Conservation (phyloP, 768 basidiomycete species). For the Boletus tylopilopsis region DNA sequence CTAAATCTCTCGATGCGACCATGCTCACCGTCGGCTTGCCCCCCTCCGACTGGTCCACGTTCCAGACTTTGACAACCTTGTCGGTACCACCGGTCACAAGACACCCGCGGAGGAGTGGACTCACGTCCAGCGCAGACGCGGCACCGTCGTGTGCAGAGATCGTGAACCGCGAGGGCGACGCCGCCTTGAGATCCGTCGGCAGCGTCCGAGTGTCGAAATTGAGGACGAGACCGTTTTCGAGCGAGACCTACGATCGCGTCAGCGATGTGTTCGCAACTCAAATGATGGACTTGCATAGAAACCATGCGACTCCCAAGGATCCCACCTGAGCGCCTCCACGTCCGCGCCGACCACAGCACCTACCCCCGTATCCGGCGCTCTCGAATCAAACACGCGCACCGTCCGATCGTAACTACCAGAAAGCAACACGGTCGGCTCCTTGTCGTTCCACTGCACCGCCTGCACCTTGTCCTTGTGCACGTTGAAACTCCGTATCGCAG, state of each 20-base stretch:
- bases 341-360: conserved; percentile 87
- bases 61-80: conserved; percentile 96
- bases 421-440: conserved; percentile 83
- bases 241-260: conserved; percentile 62
- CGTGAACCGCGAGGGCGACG: conserved; percentile 78
- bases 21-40: conserved; percentile 76
- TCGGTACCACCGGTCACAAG: conserved; percentile 93
- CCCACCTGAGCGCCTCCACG: conserved; percentile 93
- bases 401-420: conserved; percentile 95
- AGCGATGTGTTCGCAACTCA: background rate
- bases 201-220: conserved; percentile 89
- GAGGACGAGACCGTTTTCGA: conserved; percentile 92
- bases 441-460: conserved; percentile 91
- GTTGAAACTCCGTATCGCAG: conserved; percentile 80
- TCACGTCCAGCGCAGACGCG: conserved; percentile 85
- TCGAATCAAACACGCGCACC: conserved; percentile 90
- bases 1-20: conserved; percentile 84
- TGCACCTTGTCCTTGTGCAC: conserved; percentile 94
- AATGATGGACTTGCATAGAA: conserved; percentile 67
- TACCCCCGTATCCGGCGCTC: conserved; percentile 77
- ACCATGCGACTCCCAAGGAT: conserved; percentile 85
- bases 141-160: conserved; percentile 92
- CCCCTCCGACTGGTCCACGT: conserved; percentile 62
- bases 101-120: conserved; percentile 85
- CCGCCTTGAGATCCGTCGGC: conserved; percentile 58